phyloP scores from a whole-genome alignment of 1,284 basidiomycete species.

The Schizophyllum commune region DNA sequence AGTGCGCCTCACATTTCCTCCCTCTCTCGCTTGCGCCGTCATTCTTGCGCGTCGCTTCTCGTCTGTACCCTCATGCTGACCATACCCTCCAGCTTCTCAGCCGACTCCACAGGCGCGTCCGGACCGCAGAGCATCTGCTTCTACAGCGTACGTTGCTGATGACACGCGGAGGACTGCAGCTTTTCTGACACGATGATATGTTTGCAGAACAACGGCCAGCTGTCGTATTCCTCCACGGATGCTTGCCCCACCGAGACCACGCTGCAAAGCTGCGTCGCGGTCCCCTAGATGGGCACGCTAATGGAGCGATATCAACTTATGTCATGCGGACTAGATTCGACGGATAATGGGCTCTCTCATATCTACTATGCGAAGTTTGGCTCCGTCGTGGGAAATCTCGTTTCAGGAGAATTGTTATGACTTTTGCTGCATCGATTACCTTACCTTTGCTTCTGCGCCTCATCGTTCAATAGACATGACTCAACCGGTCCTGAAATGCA shows the following conservation, averaged over 20 bases:
- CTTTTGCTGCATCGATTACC: too few species aligned
- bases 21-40: too few species aligned
- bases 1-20: neutral
- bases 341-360: too few species aligned
- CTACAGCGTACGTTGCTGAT: constrained; percentile 1
- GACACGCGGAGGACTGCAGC: neutral
- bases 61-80: neutral
- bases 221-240: neutral
- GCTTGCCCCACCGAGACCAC: neutral
- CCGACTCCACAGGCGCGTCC: constrained; percentile 1
- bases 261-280: neutral
- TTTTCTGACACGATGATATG: neutral
- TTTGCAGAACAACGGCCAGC: neutral
- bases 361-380: too few species aligned
- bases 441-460: too few species aligned
- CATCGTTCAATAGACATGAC: too few species aligned
- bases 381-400: too few species aligned
- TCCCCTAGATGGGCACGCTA: neutral
- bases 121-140: constrained; percentile 2
- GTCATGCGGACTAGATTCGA: too few species aligned
- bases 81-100: constrained; percentile 1
- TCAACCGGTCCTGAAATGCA: too few species aligned
- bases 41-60: neutral
- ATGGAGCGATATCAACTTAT: too few species aligned
- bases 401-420: too few species aligned